Percentiles rank a stretch among this genome's conserved stretches.
Evolutionary conservation across 2,329 filamentous ascomycete genomes (phyloP).

Genomic region (Pyrenochaeta sp.): DNA sequence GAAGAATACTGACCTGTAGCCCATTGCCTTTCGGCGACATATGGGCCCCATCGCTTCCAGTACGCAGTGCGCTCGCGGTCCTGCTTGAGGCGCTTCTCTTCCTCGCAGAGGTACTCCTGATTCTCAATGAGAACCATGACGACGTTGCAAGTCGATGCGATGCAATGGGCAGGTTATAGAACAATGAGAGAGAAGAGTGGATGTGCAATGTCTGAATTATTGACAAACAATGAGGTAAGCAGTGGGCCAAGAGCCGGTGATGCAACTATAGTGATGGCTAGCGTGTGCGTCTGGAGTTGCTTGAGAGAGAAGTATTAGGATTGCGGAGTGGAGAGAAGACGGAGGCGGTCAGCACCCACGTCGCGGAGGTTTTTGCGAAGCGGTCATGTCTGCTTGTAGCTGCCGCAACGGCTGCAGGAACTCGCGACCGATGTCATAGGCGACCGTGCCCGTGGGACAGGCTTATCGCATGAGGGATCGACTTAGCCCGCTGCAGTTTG

Average conservation of each 20-base stretch:
- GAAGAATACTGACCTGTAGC: constrained; percentile 72
- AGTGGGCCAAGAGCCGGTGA: constrained; percentile 18
- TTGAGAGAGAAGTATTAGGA: constrained; percentile 14
- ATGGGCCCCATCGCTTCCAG: constrained; percentile 98
- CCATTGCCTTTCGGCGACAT: constrained; percentile 94
- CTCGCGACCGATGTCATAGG: constrained; percentile 42
- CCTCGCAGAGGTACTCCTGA: constrained; percentile 85
- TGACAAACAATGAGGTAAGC: constrained; percentile 29
- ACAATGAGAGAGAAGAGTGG: constrained; percentile 18
- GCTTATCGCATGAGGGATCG: constrained; percentile 29
- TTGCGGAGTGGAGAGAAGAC: constrained; percentile 15
- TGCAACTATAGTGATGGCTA: constrained; percentile 11
- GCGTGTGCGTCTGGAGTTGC: constrained; percentile 5
- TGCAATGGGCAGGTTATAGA: constrained; percentile 8
- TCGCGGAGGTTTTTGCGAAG: constrained; percentile 22
- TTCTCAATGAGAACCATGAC: constrained; percentile 89
- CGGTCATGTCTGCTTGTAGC: constrained; percentile 25
- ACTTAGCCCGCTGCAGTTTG: constrained; percentile 17
- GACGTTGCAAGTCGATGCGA: constrained; percentile 15
- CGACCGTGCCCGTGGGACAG: constrained; percentile 30
- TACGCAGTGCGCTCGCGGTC: constrained; percentile 85
- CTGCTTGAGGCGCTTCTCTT: constrained; percentile 88
- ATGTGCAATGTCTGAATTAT: constrained; percentile 26
- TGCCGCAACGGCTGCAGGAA: constrained; percentile 41
- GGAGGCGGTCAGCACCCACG: constrained; percentile 7